phyloP scores from a whole-genome alignment of 2,329 filamentous ascomycete species.

The Simplicillium sp. region DNA sequence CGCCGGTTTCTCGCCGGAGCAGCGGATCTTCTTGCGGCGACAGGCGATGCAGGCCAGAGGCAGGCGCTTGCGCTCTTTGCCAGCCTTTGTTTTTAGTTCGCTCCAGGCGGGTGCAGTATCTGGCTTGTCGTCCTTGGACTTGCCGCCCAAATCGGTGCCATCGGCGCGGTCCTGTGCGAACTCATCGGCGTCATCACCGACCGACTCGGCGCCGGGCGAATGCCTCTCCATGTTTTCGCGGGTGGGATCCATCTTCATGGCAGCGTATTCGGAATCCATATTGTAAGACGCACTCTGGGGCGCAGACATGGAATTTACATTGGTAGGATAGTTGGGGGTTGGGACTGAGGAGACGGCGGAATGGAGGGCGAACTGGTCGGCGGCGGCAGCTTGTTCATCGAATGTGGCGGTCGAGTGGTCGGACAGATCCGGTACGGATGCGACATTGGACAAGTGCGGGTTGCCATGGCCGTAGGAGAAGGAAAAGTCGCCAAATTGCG shows the following conservation, averaged over 20 bases:
- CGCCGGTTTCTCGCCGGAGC: constrained; percentile 92
- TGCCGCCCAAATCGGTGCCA: constrained; percentile 42
- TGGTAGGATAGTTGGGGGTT: constrained; percentile 4
- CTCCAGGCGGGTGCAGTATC: constrained; percentile 62
- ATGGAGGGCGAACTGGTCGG: constrained; percentile 25
- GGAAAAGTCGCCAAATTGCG: constrained; percentile 43
- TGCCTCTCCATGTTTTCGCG: constrained; percentile 37
- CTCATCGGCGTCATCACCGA: constrained; percentile 49
- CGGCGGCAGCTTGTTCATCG: constrained; percentile 15
- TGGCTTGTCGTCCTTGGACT: constrained; percentile 47
- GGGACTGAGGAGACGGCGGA: constrained; percentile 7
- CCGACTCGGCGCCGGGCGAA: constrained; percentile 32
- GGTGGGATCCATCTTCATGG: constrained; percentile 21
- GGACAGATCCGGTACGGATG: constrained; percentile 25
- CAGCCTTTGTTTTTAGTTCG: constrained; percentile 81
- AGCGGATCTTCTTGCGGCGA: constrained; percentile 93
- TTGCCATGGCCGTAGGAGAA: constrained; percentile 34
- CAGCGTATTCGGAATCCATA: constrained; percentile 13
- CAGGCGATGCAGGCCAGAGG: constrained; percentile 94
- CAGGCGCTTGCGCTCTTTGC: constrained; percentile 88
- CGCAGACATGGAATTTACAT: constrained; percentile 9
- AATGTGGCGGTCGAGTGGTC: constrained; percentile 25
- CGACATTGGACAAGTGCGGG: constrained; percentile 24
- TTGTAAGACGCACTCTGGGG: constrained; percentile 9
- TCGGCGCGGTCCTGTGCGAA: constrained; percentile 41